These are phyloP conservation scores for Coniferiporia weirii DNA, from an alignment of 1,284 basidiomycete genomes.

Conservation along the genomic window DNA sequence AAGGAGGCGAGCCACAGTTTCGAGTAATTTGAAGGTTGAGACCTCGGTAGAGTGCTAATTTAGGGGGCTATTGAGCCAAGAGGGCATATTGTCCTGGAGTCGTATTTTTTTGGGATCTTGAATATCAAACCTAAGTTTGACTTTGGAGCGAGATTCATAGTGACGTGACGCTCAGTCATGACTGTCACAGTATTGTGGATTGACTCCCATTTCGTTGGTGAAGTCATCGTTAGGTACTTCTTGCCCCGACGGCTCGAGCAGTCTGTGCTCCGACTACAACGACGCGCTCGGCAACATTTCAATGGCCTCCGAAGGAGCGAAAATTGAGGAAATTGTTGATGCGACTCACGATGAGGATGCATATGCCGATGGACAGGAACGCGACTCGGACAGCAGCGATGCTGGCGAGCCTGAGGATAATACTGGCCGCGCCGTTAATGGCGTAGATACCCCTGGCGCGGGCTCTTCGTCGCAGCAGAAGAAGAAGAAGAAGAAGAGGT, in stretches of 20 bases:
- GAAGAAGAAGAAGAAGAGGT: constrained; percentile 75
- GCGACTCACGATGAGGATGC: constrained; percentile 21
- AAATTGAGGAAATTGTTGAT: constrained; percentile 40
- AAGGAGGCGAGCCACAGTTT: constrained; percentile 13
- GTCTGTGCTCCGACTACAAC: too few relatives aligned
- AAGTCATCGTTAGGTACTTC: too few relatives aligned
- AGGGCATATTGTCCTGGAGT: too few relatives aligned
- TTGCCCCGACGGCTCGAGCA: too few relatives aligned
- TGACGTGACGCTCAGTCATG: too few relatives aligned
- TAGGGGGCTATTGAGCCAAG: too few relatives aligned
- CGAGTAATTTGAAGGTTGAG: neutral
- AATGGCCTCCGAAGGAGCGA: constrained; percentile 31
- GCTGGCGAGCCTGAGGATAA: constrained; percentile 29
- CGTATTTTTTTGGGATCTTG: too few relatives aligned
- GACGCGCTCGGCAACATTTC: neutral
- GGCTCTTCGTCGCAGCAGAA: constrained; percentile 40
- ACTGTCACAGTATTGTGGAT: too few relatives aligned
- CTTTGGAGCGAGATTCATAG: too few relatives aligned
- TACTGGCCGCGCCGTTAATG: constrained; percentile 25
- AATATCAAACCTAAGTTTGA: too few relatives aligned
- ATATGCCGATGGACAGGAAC: constrained; percentile 28
- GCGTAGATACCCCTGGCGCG: constrained; percentile 26
- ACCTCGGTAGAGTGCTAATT: neutral
- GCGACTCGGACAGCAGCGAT: constrained; percentile 23
- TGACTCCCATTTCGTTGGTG: too few relatives aligned